These are phyloP conservation scores for Cytospora chrysosperma DNA, from an alignment of 2,329 filamentous ascomycete species.

Conservation along the genomic window DNA sequence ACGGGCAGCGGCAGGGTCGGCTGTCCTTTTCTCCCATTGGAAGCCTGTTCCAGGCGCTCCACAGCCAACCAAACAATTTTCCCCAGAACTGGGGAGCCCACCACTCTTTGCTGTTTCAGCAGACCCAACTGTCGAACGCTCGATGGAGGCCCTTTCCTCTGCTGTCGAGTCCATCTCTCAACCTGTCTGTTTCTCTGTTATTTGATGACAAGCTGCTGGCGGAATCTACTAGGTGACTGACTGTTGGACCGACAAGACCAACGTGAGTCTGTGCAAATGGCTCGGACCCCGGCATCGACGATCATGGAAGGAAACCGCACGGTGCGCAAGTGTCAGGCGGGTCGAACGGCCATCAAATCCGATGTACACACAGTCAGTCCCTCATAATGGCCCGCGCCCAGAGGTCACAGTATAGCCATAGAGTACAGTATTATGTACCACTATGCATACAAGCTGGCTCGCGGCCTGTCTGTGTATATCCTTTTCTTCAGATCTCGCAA, in stretches of 20 bases:
- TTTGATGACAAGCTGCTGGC: not conserved
- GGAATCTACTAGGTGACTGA: too few species aligned
- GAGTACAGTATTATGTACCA: not conserved
- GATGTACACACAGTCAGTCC: not conserved
- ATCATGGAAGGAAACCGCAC: not conserved
- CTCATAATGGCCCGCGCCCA: not conserved
- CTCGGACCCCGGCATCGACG: not conserved
- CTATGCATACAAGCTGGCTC: not conserved
- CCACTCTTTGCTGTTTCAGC: not conserved
- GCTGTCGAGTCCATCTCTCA: not conserved
- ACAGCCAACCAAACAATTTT: conserved; percentile 10
- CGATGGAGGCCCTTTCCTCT: not conserved
- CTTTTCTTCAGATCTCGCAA: not conserved
- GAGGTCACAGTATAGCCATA: not conserved
- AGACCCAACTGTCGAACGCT: not conserved
- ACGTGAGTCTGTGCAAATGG: not conserved
- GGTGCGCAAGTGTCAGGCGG: not conserved
- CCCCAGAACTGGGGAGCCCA: not conserved
- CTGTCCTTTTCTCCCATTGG: conserved; percentile 17
- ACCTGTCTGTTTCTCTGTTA: not conserved
- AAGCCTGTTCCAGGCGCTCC: conserved; percentile 10
- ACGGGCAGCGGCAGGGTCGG: conserved; percentile 14
- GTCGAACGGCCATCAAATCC: not conserved
- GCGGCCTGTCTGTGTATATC: not conserved
- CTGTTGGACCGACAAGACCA: not conserved